phyloP scores from a whole-genome alignment of 345 rosid genomes.

The Adansonia digitata region DNA sequence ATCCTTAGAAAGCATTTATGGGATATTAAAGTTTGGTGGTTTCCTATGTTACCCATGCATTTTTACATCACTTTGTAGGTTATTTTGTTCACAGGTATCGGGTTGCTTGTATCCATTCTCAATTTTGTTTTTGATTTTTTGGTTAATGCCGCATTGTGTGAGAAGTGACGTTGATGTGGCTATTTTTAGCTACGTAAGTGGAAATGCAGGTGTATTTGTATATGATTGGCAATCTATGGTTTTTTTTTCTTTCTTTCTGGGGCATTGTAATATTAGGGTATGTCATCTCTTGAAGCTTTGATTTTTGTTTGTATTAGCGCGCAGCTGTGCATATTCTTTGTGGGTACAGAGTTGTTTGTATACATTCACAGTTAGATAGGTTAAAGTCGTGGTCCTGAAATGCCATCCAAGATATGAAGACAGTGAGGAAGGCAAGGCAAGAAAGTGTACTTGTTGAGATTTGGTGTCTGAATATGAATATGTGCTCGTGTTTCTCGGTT shows the following conservation, averaged over 20 bases:
- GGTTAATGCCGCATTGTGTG: not conserved
- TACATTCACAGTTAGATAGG: no score
- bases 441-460: no score
- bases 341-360: not conserved
- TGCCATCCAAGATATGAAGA: no score
- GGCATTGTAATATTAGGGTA: not conserved
- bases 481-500: no score
- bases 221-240: not conserved
- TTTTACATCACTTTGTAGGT: slow-evolving; percentile 11
- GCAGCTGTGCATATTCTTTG: not conserved
- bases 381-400: not conserved
- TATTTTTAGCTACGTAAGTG: not conserved
- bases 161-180: not conserved
- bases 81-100: not conserved
- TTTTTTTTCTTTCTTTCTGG: not conserved
- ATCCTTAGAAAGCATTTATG: slow-evolving; percentile 1
- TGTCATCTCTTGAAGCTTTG: not conserved
- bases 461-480: no score
- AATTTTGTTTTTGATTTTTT: slow-evolving; percentile 17
- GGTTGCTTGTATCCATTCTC: slow-evolving; percentile 16
- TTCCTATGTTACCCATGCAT: not conserved
- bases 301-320: not conserved
- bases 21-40: not conserved
- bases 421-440: no score
- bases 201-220: not conserved